Evolutionary conservation across 2,329 filamentous ascomycete genomes (phyloP), one percentile per base, ranked within the genome.

Genomic region (Cercospora brassicicola): DNA sequence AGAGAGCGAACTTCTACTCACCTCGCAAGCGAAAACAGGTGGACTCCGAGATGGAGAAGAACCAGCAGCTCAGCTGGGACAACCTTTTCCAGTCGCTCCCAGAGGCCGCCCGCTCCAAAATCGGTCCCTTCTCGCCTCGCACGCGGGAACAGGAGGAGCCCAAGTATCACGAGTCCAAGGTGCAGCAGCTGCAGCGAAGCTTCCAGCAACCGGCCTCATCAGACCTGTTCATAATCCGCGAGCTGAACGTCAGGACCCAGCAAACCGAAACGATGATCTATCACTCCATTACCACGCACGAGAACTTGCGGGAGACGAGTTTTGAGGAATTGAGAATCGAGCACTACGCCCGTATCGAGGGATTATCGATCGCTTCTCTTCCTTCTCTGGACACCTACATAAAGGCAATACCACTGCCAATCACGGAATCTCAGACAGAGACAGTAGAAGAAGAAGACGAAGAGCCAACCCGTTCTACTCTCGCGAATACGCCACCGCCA

Each of bases 251-350:
- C 28, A 20, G 30, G 10, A 18, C 15, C 28, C 39, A 15, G 7
- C 30, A 56, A 30, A 33, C 53, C 30, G 48, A 30, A 33, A 64
- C 30, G 13, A 4, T n/a, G 2, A 33, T 64, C 5, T 64, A 64
- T 7, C 62, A 64, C 31, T 10, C 62, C 31, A 64, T 64, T 18
- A 42, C 33, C 2, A 39, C 11, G 15, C 62, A 7, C 10, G 62
- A 56, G 31, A 56, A 64, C 26, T 42, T 26, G 18, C 55, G 62
- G 33, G 23, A 64, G 11, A 28, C 10, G 2, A 64, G 62, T 31
- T 64, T 64, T 9, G 62, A 64, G 15, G 62, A 64, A 31, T 13
- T 64, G 51, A 36, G 48, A 4, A 9, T 64, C 7, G 45, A 57
- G 48, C 45, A 64, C n/a, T 64, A 64, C 31, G 3, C 13, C n/a